Evolutionary conservation across 1,284 basidiomycete species (phyloP).

Genomic region (Coniferiporia weirii): DNA sequence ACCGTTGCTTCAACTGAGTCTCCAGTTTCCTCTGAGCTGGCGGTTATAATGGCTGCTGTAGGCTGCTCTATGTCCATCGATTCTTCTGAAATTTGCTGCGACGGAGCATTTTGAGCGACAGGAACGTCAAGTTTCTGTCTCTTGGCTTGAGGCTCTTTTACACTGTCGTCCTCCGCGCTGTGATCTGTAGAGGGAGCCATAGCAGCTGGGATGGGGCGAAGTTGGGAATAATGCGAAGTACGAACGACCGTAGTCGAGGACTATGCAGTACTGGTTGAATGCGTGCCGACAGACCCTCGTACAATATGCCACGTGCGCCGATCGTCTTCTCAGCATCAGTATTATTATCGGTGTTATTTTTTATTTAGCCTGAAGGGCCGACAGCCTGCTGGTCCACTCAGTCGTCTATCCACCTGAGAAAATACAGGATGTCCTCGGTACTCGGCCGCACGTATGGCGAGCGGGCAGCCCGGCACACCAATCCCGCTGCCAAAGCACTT

Average conservation of each 20-base stretch:
- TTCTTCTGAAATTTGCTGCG: slow-evolving; percentile 9
- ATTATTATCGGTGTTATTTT: too few relatives aligned
- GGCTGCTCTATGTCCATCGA: slow-evolving; percentile 20
- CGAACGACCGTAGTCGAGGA: too few relatives aligned
- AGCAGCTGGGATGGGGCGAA: background rate
- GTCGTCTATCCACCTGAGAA: too few relatives aligned
- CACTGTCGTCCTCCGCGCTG: background rate
- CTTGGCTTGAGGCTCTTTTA: slow-evolving; percentile 3
- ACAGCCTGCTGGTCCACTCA: too few relatives aligned
- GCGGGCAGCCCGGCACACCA: slow-evolving; percentile 57
- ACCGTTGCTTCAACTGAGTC: slow-evolving; percentile 5
- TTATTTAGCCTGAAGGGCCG: too few relatives aligned
- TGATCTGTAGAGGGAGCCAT: slow-evolving; percentile 1
- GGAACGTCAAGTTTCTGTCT: slow-evolving; percentile 9
- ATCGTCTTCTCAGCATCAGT: too few relatives aligned
- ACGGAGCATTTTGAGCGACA: background rate
- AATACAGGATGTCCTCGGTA: slow-evolving; percentile 37
- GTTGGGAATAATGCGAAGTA: background rate
- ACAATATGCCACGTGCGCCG: too few relatives aligned
- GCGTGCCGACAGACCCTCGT: background rate
- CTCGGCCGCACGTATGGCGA: slow-evolving; percentile 55
- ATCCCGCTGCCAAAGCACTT: slow-evolving; percentile 72
- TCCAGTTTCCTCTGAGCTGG: background rate
- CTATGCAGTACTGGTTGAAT: background rate
- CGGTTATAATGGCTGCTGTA: background rate